Evolutionary conservation across 2,329 filamentous ascomycete genomes (phyloP).

Genomic region (Apiospora phragmitis): DNA sequence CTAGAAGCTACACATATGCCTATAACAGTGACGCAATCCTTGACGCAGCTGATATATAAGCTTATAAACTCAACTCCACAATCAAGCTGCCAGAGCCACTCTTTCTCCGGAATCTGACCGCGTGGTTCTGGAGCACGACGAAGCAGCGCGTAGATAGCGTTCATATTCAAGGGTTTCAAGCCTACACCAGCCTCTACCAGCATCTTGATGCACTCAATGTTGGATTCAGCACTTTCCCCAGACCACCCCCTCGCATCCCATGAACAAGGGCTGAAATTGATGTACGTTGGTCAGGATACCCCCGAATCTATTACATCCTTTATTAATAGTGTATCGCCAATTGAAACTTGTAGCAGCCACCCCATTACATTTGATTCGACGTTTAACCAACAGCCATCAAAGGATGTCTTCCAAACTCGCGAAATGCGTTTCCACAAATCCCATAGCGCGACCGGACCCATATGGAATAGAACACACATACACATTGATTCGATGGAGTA

Average conservation of each 20-base stretch:
- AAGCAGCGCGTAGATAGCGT: no score
- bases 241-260: no score
- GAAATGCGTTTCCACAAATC: background rate
- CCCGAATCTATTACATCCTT: background rate
- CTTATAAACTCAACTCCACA: no score
- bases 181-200: background rate
- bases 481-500: no score
- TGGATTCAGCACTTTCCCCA: background rate
- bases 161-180: background rate
- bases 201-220: background rate
- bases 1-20: background rate
- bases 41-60: fast-evolving
- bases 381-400: background rate
- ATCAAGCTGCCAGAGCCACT: background rate
- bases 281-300: background rate
- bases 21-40: background rate
- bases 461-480: no score
- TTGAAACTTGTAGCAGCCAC: background rate
- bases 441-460: background rate
- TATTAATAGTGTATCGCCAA: background rate
- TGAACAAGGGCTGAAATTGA: no score
- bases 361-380: background rate
- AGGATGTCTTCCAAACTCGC: fast-evolving
- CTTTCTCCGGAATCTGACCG: background rate
- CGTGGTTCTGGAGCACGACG: no score